phyloP scores from a whole-genome alignment of 768 basidiomycete genomes.

The Sporobolomyces pararoseus region DNA sequence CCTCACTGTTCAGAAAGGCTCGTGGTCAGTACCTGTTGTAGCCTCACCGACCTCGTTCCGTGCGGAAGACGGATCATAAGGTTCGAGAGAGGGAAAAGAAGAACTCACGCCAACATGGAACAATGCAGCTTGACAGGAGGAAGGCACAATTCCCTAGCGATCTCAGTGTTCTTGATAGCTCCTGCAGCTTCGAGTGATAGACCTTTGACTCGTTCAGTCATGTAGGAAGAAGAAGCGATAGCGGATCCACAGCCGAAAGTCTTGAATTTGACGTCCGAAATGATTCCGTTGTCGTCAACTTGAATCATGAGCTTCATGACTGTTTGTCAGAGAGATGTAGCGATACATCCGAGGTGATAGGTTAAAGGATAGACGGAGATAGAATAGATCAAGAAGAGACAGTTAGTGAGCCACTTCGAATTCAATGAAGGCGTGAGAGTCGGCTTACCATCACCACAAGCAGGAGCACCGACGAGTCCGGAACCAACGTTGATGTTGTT shows the following conservation, averaged over 20 bases:
- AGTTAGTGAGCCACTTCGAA: background rate
- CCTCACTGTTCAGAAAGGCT: slow-evolving; percentile 70
- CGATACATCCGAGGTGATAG: background rate
- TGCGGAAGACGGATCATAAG: no score
- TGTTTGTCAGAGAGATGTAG: background rate
- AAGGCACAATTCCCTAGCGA: slow-evolving; percentile 70
- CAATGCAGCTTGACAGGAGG: slow-evolving; percentile 45
- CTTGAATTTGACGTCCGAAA: slow-evolving; percentile 98
- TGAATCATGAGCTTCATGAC: slow-evolving; percentile 99
- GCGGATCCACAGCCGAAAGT: slow-evolving; percentile 98
- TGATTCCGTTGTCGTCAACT: slow-evolving; percentile 89
- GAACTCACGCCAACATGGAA: slow-evolving; percentile 39
- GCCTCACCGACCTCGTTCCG: no score
- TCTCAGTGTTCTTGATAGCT: slow-evolving; percentile 97
- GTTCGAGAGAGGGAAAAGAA: background rate
- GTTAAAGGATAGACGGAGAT: background rate
- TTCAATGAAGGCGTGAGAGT: background rate
- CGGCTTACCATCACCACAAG: slow-evolving; percentile 46
- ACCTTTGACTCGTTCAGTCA: slow-evolving; percentile 97
- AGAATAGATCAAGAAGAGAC: background rate
- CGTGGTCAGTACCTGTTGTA: no score
- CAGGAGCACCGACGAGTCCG: slow-evolving; percentile 74
- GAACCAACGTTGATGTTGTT: slow-evolving; percentile 87
- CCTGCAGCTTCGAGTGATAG: slow-evolving; percentile 89
- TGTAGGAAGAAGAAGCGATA: slow-evolving; percentile 95